Evolutionary conservation across 1,284 basidiomycete genomes (phyloP), one percentile per base, ranked within the genome.

Genomic region (Microbotryum silenes-acaulis): DNA sequence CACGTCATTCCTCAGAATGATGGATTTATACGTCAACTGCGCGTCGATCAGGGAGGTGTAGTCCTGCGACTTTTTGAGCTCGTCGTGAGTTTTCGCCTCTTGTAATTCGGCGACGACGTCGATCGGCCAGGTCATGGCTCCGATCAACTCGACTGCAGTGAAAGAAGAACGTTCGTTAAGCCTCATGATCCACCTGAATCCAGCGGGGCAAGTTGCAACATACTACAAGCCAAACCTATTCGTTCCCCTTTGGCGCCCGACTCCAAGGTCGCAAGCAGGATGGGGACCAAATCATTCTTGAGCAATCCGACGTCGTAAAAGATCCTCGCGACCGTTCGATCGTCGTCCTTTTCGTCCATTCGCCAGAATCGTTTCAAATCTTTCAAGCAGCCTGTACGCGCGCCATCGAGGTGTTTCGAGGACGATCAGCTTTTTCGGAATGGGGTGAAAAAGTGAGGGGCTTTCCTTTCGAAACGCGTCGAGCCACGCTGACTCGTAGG

Each of bases 81-180:
- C 68, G 59, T 79, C 79, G 72, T 90, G 87, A 54, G 92, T 81
- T 72, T 67, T 63, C 37, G 64, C 64, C 51, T 96, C 92, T 73
- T 88, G 88, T 64, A 97, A 79, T 76, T 97, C 93, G 71, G 89
- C 86, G 1, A 88, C 87, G 63, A 96, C 79, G 76, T 97, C 89
- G 62, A 97, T 93, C 1, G 93, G 93, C 92, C 92, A 97, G 4
- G 91, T 97, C 85, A 97, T 88, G 0, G 91, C 91, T 0, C 89
- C 89, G 72, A 94, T 85, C 29, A 97, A 79, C 74, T 97, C 93
- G 8, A 85, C 79, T 80, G 66, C 18, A 4, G 49, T 27, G 20
- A 1, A 20, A 4, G 20, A 2, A 20, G 6, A 16, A 25, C 6
- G 9, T 3, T 10, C 5, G 16, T 21, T 7, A 57, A 42, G 50